Base-by-base conservation (phyloP, 139 green algal species). In the Auxenochlorella pyrenoidosa region DNA sequence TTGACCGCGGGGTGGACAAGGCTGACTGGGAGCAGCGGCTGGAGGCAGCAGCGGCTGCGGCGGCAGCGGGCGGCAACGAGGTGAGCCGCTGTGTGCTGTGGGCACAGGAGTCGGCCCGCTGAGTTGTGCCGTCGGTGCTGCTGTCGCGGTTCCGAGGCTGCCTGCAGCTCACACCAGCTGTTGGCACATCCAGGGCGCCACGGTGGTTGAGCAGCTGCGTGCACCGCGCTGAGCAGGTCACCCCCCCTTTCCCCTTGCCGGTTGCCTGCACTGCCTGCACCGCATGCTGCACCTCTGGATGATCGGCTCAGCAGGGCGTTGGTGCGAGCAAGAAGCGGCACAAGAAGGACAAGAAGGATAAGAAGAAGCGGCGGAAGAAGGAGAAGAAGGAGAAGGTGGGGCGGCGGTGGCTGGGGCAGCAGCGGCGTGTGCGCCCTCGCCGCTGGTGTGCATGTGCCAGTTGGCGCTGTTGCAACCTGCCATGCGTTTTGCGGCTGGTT, bases 181-280 rank as follows among this genome's bases (percentile, higher is more conserved):
- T 30, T 0, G 43, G 68, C 34, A 75, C 6, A 41, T 28, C 65
- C 26, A 18, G 26, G 26, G 22, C n/a, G 26, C 47, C 47, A 54
- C 47, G 47, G 47, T 10, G 47, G 54, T 13, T 24, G 54, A 63
- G 16, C 54, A 63, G 54, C 54, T 2, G 12, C 18, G 54, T 63
- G 54, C 75, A 28, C 15, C 75, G 30, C 63, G 44, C 75, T 81
- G 75, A 81, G 24, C 75, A 81, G 75, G 43, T 36, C 63, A n/a
- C 12, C n/a, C 30, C 22, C 80, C 58, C 58, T 28, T 84, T 36
- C 47, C 68, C 44, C n/a, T 66, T 43, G 60, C 44, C 60, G 8
- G 68, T 34, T 40, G 63, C 59, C 80, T 85, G 80, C 80, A 85
- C 80, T 85, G 13, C 80, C 41, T 66, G 40, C 54, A 72, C 68